Base-by-base conservation (phyloP, 2,329 filamentous ascomycete species). In the Ophiosphaerella korrae region DNA sequence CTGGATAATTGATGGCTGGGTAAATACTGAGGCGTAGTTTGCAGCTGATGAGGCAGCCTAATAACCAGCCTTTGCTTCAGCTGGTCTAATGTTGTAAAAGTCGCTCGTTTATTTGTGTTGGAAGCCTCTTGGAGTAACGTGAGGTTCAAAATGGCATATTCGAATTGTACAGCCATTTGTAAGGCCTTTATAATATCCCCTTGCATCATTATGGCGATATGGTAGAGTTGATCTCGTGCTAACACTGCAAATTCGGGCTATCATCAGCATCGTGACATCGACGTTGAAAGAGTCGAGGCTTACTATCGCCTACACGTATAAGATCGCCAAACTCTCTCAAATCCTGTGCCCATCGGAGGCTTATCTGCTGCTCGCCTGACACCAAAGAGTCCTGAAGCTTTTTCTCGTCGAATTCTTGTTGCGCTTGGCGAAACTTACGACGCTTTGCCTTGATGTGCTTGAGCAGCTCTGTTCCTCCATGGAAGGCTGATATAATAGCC, bases 401-500 rank as follows among this genome's bases (percentile, higher is more conserved):
- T 38, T 71, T 70, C 45, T 75, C 70, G 34, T 74, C 64, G 38
- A 70, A 68, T 14, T 70, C 62, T 42, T 66, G 55, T 39, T 66
- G 64, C 11, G 53, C 55, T 43, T 58, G 55, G 11, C 55, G 61
- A 31, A 63, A 47, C 45, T 72, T 73, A 39, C 64, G 62, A 24
- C 65, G 66, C 41, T 68, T 69, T 50, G 71, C 67, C 53, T 70
- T 70, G 52, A 76, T 63, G 16, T 64, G 60, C 37, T 70, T 64
- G 26, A 73, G 57, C 42, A 76, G 58, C 24, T 76, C 74, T 26
- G 74, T 70, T 13, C 68, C 74, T n/a, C 65, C 71, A 53, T 76
- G 73, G 55, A 78, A 78, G 7, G 75, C 74, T 9, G 71, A 74
- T 7, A 76, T 64, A 9, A 78, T 70, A 7, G 75, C 73, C n/a